Conservation (phyloP, 1,284 basidiomycete genomes). For the Takashimella koratensis region DNA sequence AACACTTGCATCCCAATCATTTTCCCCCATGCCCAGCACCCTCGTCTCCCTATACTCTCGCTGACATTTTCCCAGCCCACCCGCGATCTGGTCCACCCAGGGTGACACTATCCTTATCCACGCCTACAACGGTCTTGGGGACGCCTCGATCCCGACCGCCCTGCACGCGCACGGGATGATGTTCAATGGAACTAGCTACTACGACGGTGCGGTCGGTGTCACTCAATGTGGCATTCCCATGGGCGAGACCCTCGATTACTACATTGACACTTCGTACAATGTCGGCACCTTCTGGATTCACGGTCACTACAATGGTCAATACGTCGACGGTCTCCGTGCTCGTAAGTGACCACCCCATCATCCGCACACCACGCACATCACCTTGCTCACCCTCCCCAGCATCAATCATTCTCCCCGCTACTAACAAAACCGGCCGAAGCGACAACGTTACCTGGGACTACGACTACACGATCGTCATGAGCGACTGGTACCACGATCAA, state of each 20-base stretch:
- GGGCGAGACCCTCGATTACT: constrained; percentile 68
- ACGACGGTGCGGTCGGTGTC: constrained; percentile 78
- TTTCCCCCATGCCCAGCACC: constrained; percentile 1
- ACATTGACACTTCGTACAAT: constrained; percentile 59
- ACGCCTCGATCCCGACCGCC: constrained; percentile 54
- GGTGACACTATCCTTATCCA: constrained; percentile 66
- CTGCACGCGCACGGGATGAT: constrained; percentile 87
- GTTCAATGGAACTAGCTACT: constrained; percentile 80
- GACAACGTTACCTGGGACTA: constrained; percentile 68
- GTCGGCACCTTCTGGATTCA: constrained; percentile 87
- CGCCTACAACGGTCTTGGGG: constrained; percentile 64
- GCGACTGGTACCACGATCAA: constrained; percentile 76
- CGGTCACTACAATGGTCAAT: constrained; percentile 65
- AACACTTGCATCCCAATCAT: background rate
- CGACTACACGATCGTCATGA: constrained; percentile 79
- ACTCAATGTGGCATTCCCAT: constrained; percentile 87
- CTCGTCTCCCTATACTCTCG: no score
- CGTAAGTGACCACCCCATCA: constrained; percentile 19
- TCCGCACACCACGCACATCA: background rate
- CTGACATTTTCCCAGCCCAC: constrained; percentile 71
- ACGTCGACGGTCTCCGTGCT: constrained; percentile 57
- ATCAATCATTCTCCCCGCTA: constrained; percentile 64
- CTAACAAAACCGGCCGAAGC: constrained; percentile 49
- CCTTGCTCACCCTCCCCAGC: constrained; percentile 38
- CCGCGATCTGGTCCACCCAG: constrained; percentile 67